Evolutionary conservation across 768 basidiomycete genomes (phyloP), one percentile per base, ranked within the genome.

Genomic region (Daedalea quercina): DNA sequence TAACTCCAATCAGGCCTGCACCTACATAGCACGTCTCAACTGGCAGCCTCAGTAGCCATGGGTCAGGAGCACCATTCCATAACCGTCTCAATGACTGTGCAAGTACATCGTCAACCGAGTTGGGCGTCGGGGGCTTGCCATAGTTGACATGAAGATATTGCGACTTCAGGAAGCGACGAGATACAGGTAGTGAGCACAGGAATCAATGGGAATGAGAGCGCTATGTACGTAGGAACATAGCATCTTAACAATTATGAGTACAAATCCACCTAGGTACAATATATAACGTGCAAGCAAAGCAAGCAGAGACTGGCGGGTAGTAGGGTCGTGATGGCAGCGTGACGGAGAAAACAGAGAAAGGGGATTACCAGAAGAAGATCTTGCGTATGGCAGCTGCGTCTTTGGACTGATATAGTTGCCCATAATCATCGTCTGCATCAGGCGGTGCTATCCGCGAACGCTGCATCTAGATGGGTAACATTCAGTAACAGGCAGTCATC

Each of bases 391-490:
- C 53, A 6, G 63, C 62, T 22, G 64, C 58, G 31, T 67, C 66
- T 48, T 59, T 61, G 22, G 57, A 48, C 25, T 62, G 57, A 40
- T 59, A 57, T 20, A 61, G 49, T 25, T 67, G 65, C 41, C 64
- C 62, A 25, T 57, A 50, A 6, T 62, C 59, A n/a, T 58, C 57
- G 28, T 73, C 70, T 28, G 73, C 68, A 25, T 72, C 62, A n/a
- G 76, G 71, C 9, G 78, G 75, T 17, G 79, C 75, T 45, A 86
- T 80, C 52, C 85, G 74, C 19, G 79, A 76, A 55, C 80, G 76
- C 66, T 85, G 83, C 79, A 85, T 77, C 86, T 88, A 45, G 55
- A 50, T 49, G 51, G 54, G 31, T 55, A 35, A 40, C 34, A 22
- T 25, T 49, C 35, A 26, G 17, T 11, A 43, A 22, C 15, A 17